phyloP scores from a whole-genome alignment of 2,329 filamentous ascomycete genomes.

The Paramyrothecium sp. region DNA sequence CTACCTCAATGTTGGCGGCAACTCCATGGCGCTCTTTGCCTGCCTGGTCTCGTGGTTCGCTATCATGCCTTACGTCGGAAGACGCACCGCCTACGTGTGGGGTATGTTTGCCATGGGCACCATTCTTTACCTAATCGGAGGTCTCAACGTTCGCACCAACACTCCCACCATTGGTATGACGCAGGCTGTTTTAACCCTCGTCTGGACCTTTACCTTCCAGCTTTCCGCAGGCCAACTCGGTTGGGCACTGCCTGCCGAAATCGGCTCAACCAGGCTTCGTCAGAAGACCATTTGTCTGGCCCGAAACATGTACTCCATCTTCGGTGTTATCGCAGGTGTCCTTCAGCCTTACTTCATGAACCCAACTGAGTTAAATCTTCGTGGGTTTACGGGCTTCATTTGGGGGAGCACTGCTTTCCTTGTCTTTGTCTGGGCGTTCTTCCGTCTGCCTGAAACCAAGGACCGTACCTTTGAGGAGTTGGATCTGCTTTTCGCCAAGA shows the following conservation, averaged over 20 bases:
- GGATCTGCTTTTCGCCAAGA: conserved; percentile 46
- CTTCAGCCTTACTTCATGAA: conserved; percentile 35
- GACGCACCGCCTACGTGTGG: conserved; percentile 40
- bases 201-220: conserved; percentile 32
- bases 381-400: conserved; percentile 36
- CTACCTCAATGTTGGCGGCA: conserved; percentile 36
- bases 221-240: conserved; percentile 35
- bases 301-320: conserved; percentile 21
- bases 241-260: conserved; percentile 30
- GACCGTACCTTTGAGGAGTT: conserved; percentile 52
- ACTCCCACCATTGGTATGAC: conserved; percentile 24
- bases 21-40: conserved; percentile 38
- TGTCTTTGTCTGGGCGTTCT: conserved; percentile 35
- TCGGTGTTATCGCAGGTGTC: conserved; percentile 18
- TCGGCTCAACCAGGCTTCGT: conserved; percentile 26
- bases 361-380: conserved; percentile 34
- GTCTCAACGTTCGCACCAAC: conserved; percentile 33
- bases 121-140: conserved; percentile 38
- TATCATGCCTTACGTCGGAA: conserved; percentile 40
- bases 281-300: conserved; percentile 31
- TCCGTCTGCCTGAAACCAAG: conserved; percentile 51
- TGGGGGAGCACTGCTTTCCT: conserved; percentile 22
- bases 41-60: conserved; percentile 41
- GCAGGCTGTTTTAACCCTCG: conserved; percentile 31
- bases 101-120: conserved; percentile 40